These are phyloP conservation scores for Chenopodium quinoa DNA, from an alignment of 148 eudicot species.

Conservation along the genomic window DNA sequence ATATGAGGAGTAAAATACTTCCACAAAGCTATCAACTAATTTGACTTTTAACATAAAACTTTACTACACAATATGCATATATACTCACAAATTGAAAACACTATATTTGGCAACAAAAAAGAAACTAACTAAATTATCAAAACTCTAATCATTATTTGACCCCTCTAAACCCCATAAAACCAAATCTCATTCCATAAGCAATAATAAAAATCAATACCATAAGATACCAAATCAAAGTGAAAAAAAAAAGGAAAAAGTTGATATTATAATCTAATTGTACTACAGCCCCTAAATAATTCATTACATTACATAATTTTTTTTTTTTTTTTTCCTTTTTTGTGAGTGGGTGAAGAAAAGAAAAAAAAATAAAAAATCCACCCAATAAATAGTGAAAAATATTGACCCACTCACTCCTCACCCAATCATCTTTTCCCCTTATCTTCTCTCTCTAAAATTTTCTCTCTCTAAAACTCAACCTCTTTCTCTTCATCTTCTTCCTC, in stretches of 20 bases:
- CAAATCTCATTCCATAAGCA: not conserved
- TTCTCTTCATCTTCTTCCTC: constrained; percentile 2
- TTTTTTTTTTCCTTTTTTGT: too few relatives aligned
- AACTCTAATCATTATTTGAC: not conserved
- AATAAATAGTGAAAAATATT: not conserved
- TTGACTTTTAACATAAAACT: too few relatives aligned
- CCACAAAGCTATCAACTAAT: too few relatives aligned
- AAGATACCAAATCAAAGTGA: too few relatives aligned
- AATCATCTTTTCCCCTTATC: constrained; percentile 32
- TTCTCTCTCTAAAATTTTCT: not conserved
- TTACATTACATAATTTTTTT: too few relatives aligned
- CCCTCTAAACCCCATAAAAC: not conserved
- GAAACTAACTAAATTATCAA: not conserved
- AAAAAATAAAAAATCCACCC: not conserved
- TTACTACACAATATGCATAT: too few relatives aligned
- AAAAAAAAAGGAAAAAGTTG: not conserved
- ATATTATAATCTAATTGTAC: not conserved
- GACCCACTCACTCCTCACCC: constrained; percentile 28
- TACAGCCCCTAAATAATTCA: not conserved
- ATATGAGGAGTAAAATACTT: too few relatives aligned
- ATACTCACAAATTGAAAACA: too few relatives aligned
- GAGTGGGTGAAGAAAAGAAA: not conserved
- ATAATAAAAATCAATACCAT: not conserved
- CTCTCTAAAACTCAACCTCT: constrained; percentile 13
- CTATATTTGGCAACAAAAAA: not conserved